Percentiles rank a stretch among this genome's conserved stretches.
phyloP scores from a whole-genome alignment of 1,284 basidiomycete genomes.

The Melampsora larici-populina region DNA sequence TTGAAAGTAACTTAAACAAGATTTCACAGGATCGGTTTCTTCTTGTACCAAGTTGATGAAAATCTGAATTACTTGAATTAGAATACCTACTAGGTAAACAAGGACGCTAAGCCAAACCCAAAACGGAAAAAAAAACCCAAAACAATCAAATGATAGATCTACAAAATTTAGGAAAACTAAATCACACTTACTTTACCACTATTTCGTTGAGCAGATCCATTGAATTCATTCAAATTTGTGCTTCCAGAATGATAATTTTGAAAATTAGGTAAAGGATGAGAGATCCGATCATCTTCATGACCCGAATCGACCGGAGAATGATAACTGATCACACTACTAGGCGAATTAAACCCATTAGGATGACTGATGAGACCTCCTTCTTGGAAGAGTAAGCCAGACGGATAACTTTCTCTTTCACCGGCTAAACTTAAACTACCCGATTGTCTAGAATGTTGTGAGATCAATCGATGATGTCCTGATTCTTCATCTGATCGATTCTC shows the following conservation, averaged over 20 bases:
- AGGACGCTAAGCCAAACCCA: not conserved
- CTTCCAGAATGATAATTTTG: not conserved
- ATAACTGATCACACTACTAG: constrained; percentile 8
- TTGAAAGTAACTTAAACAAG: too few relatives aligned
- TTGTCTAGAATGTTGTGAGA: constrained; percentile 11
- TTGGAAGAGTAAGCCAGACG: too few relatives aligned
- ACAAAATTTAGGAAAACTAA: not conserved
- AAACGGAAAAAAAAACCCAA: not conserved
- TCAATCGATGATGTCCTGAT: not conserved
- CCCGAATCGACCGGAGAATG: constrained; percentile 33
- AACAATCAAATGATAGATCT: constrained; percentile 21
- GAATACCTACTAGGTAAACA: not conserved
- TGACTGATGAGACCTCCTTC: too few relatives aligned
- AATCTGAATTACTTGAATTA: not conserved
- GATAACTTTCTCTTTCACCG: not conserved
- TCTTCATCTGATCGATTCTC: constrained; percentile 35
- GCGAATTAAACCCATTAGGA: constrained; percentile 7
- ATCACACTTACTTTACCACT: not conserved
- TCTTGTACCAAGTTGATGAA: not conserved
- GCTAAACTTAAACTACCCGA: constrained; percentile 16
- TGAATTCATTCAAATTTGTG: too few relatives aligned
- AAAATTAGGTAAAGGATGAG: constrained; percentile 12
- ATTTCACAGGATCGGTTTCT: not conserved
- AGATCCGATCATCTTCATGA: constrained; percentile 27
- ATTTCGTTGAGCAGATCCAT: not conserved